Evolutionary conservation across 75 land plant species (phyloP).

Genomic region (Picea glauca): DNA sequence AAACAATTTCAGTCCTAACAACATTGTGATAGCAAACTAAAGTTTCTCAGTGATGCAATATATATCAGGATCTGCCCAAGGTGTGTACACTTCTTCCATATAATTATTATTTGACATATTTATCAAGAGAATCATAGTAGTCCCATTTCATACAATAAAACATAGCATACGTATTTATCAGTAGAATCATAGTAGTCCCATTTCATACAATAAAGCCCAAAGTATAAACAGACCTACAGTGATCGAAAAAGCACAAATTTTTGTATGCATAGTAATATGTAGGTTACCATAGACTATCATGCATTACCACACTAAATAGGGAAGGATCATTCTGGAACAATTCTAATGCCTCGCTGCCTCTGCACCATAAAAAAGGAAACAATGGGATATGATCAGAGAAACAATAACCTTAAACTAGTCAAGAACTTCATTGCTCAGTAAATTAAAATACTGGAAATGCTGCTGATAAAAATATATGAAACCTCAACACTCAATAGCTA

Average conservation of each 20-base stretch:
- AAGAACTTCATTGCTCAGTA: not conserved
- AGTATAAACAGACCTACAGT: not conserved
- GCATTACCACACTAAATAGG: conserved; percentile 70
- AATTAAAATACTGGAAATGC: not conserved
- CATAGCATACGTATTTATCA: not conserved
- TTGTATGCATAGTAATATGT: not conserved
- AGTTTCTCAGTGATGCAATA: no score
- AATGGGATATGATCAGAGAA: conserved; percentile 1
- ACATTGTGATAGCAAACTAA: no score
- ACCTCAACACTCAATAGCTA: not conserved
- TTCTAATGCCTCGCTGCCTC: conserved; percentile 78
- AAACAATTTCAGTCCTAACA: no score
- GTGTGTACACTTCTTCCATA: no score
- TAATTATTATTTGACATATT: no score
- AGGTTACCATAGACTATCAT: not conserved
- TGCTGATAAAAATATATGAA: not conserved
- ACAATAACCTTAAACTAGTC: not conserved
- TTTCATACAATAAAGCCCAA: not conserved
- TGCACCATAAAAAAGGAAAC: conserved; percentile 23
- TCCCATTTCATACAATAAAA: no score
- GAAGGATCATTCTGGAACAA: conserved; percentile 67
- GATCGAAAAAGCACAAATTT: not conserved
- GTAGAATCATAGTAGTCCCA: not conserved
- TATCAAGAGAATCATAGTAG: no score
- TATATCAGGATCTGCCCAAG: no score